Evolutionary conservation across 2,329 filamentous ascomycete genomes (phyloP), one percentile per base, ranked within the genome.

Genomic region (Claviceps pazoutovae): DNA sequence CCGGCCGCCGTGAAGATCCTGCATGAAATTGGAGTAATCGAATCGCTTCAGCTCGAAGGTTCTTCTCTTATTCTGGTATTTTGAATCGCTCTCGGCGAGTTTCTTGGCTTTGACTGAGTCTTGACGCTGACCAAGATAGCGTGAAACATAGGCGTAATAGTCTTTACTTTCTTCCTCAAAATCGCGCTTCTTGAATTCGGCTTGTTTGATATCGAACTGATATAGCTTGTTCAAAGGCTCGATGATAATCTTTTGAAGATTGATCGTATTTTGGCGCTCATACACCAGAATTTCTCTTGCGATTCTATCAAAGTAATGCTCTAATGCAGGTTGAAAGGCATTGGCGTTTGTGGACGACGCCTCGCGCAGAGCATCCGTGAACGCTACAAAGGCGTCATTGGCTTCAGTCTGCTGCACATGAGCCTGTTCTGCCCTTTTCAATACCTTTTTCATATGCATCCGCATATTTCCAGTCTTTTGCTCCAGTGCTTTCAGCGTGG

Each of bases 81-180:
- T 98, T 36, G 87, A 86, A 66, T 98, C 93, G 60, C 89, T 96
- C 60, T 96, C 89, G 42, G 80, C 86, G 56, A 93, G 82, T 70
- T 97, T 97, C 76, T 98, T 98, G 66, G 95, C 87, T 69, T 97
- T 98, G 61, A 95, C 75, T 7, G 91, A 94, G 67, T 98, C 93
- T 64, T 94, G 89, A 44, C 91, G 81, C 66, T 97, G 91, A 36
- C 93, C 93, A n/a, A 98, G 79, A 68, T 98, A 98, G 46, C 89
- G 83, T 56, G 89, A 86, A 49, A 97, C 87, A 64, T 95, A 98
- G 56, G 86, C 83, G 68, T 98, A 98, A 69, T 95, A 98, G 65
- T 98, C 93, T 66, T 95, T 93, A 71, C 91, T 97, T 66, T 98
- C 93, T 62, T 98, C 93, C 57, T 98, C 93, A 60, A 98, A 98